A percentile compares a stretch with the other conserved stretches of the same genome.
These are phyloP conservation scores for Acanthamoeba sp. DNA, from an alignment of 208 protist genomes.

Conservation along the genomic window DNA sequence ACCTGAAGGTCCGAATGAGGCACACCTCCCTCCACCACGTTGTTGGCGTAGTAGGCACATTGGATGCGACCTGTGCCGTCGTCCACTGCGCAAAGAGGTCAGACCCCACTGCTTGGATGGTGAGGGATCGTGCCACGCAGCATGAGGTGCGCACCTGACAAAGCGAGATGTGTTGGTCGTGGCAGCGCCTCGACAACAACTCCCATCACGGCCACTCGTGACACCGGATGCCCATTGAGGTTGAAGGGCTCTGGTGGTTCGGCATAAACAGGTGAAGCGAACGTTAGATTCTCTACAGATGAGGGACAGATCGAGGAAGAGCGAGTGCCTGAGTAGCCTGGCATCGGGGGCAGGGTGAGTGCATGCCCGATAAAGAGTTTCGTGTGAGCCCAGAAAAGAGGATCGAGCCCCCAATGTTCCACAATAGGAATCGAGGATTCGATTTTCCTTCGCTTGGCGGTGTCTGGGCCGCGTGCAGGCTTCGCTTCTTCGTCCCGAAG, in stretches of 20 bases:
- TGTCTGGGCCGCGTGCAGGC: background rate
- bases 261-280: no score
- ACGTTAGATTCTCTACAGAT: background rate
- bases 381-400: constrained; percentile 6
- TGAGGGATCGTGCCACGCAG: background rate
- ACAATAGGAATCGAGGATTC: background rate
- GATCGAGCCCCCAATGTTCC: constrained; percentile 45
- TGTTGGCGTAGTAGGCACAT: constrained; percentile 21
- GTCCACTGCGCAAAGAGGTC: background rate
- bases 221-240: constrained; percentile 12
- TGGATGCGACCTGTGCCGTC: constrained; percentile 27
- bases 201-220: constrained; percentile 19
- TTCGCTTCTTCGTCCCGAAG: background rate
- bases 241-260: background rate
- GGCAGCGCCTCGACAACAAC: constrained; percentile 1
- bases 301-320: background rate
- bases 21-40: background rate
- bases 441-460: background rate
- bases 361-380: constrained; percentile 33
- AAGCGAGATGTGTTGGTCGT: background rate
- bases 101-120: background rate
- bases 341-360: background rate
- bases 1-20: background rate
- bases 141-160: background rate
- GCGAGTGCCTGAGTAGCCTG: background rate